phyloP scores from a whole-genome alignment of 2,329 filamentous ascomycete species.

The Albophoma yamanashiensis region DNA sequence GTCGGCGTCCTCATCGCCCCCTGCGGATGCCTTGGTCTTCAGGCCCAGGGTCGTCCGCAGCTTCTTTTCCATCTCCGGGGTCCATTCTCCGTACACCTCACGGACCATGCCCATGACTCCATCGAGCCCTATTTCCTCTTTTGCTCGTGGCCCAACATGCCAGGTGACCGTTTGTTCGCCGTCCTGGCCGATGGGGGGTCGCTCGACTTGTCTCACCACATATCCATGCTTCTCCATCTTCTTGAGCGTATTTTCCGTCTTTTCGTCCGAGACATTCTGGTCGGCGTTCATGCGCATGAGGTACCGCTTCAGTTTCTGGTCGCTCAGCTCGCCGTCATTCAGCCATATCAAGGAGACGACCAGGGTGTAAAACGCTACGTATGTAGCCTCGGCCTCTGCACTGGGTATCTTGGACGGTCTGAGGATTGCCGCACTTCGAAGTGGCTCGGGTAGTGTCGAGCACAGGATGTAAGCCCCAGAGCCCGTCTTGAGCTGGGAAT shows the following conservation, averaged over 20 bases:
- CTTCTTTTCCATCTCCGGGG: slow-evolving; percentile 46
- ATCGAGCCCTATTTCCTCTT: slow-evolving; percentile 70
- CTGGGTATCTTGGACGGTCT: slow-evolving; percentile 57
- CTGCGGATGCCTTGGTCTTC: slow-evolving; percentile 13
- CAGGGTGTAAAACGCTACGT: slow-evolving; percentile 71
- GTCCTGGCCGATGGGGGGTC: slow-evolving; percentile 34
- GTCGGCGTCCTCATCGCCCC: slow-evolving; percentile 13
- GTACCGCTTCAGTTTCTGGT: slow-evolving; percentile 68
- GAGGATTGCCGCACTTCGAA: slow-evolving; percentile 57
- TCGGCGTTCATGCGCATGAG: slow-evolving; percentile 67
- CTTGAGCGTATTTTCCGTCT: slow-evolving; percentile 64
- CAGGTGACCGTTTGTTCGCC: slow-evolving; percentile 74
- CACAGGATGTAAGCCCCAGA: slow-evolving; percentile 70
- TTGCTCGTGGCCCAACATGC: slow-evolving; percentile 75
- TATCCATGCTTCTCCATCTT: slow-evolving; percentile 77
- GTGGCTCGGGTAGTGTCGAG: slow-evolving; percentile 58
- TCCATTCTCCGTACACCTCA: slow-evolving; percentile 43
- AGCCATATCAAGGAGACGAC: slow-evolving; percentile 69
- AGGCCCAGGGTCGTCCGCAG: slow-evolving; percentile 53
- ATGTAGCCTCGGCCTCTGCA: slow-evolving; percentile 60
- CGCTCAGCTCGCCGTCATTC: slow-evolving; percentile 60
- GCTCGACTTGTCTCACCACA: slow-evolving; percentile 63
- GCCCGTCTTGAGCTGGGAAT: slow-evolving; percentile 40
- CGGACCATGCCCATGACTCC: slow-evolving; percentile 63
- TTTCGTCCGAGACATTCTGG: slow-evolving; percentile 61